phyloP scores from a whole-genome alignment of 495 filamentous ascomycete species.

The Chaetomium fimeti region DNA sequence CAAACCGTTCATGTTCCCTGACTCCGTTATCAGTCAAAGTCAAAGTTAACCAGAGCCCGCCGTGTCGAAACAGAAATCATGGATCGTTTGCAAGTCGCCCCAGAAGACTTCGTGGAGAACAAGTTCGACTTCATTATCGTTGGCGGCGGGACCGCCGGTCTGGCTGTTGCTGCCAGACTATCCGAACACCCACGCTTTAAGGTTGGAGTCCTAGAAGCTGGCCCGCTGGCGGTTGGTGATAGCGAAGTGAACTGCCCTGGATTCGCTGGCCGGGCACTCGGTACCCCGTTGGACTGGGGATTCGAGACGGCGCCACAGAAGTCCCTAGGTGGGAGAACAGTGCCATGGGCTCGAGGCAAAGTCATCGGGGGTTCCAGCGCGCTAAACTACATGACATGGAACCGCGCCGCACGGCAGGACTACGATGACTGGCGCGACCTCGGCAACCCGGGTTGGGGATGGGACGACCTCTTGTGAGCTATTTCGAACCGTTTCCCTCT shows the following conservation, averaged over 20 bases:
- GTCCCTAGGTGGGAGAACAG: slow-evolving; percentile 37
- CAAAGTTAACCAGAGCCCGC: no score
- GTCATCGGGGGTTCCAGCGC: slow-evolving; percentile 49
- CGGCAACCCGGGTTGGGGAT: slow-evolving; percentile 58
- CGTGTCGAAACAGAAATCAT: no score
- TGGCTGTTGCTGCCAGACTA: slow-evolving; percentile 55
- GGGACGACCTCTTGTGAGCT: slow-evolving; percentile 51
- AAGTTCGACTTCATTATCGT: slow-evolving; percentile 71
- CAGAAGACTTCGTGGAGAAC: slow-evolving; percentile 46
- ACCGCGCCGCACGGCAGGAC: slow-evolving; percentile 52
- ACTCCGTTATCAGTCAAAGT: no score
- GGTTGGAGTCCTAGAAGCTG: slow-evolving; percentile 58
- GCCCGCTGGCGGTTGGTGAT: slow-evolving; percentile 43
- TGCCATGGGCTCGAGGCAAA: slow-evolving; percentile 49
- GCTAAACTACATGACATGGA: slow-evolving; percentile 55
- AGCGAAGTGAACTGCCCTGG: slow-evolving; percentile 44
- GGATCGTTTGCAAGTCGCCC: neutral
- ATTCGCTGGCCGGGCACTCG: slow-evolving; percentile 43
- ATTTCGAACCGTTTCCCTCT: neutral
- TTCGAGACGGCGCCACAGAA: slow-evolving; percentile 50
- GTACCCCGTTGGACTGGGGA: slow-evolving; percentile 52
- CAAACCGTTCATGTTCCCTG: no score
- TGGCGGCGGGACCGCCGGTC: slow-evolving; percentile 56
- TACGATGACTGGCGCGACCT: slow-evolving; percentile 59
- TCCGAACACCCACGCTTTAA: slow-evolving; percentile 46